Conservation (phyloP, 2,329 filamentous ascomycete genomes). For the Colletotrichum brevisporum region DNA sequence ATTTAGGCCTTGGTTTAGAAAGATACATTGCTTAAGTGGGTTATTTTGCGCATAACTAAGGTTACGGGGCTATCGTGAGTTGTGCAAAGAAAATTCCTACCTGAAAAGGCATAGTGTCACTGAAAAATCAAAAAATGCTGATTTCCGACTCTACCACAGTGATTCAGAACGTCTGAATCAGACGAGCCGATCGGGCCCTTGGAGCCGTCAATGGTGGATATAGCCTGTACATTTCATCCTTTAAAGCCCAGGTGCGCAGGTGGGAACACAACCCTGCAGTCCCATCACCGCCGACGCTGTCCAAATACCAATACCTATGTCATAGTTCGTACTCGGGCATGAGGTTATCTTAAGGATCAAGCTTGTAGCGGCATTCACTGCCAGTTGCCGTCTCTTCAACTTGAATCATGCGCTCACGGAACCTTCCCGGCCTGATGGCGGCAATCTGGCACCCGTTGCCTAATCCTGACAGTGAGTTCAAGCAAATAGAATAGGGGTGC, state of each 20-base stretch:
- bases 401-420: neutral
- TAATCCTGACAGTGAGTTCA: neutral
- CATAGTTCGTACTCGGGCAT: slow-evolving; percentile 14
- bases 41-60: no score
- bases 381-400: neutral
- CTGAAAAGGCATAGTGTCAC: no score
- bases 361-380: slow-evolving; percentile 17
- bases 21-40: no score
- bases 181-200: no score
- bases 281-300: slow-evolving; percentile 7
- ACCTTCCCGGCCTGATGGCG: neutral
- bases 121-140: no score
- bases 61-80: no score
- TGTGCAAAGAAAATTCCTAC: no score
- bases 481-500: neutral
- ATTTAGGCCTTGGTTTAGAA: no score
- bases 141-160: no score
- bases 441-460: slow-evolving; percentile 14
- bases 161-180: no score
- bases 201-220: slow-evolving; percentile 6
- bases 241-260: slow-evolving; percentile 17
- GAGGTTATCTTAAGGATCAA: slow-evolving; percentile 23
- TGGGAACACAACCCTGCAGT: neutral
- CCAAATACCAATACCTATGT: slow-evolving; percentile 10
- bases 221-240: slow-evolving; percentile 12